Evolutionary conservation across 306 rosid species (phyloP).

Genomic region (Pyrus pyrifolia): DNA sequence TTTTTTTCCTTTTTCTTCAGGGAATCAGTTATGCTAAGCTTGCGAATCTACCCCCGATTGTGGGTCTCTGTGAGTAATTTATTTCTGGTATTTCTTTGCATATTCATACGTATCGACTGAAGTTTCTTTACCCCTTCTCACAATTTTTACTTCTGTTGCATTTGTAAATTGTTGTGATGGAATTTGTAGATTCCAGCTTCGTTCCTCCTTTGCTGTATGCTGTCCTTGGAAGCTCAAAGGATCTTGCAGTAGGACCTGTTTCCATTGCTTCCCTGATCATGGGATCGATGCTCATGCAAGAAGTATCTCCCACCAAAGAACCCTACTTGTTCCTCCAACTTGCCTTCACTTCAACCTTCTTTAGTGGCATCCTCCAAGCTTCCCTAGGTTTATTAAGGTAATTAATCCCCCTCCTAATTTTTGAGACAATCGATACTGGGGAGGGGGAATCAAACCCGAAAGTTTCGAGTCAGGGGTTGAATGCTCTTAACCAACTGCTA

Average conservation of each 20-base stretch:
- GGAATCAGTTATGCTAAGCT: conserved; percentile 96
- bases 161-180: background rate
- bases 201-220: conserved; percentile 95
- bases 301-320: conserved; percentile 66
- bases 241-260: conserved; percentile 96
- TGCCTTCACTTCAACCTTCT: conserved; percentile 77
- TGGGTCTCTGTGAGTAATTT: conserved; percentile 78
- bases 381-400: conserved; percentile 84
- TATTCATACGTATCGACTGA: background rate
- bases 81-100: background rate
- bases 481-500: background rate
- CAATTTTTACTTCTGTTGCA: background rate
- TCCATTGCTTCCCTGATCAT: conserved; percentile 89
- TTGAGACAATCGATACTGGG: background rate
- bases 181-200: conserved; percentile 77
- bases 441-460: background rate
- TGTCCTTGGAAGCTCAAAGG: conserved; percentile 89
- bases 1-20: conserved; percentile 18
- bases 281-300: conserved; percentile 78
- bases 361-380: conserved; percentile 85
- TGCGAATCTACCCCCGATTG: conserved; percentile 86
- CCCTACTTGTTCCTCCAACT: conserved; percentile 71
- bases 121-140: background rate
- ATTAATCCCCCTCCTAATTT: background rate
- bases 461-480: background rate